A percentile compares a stretch with the other conserved stretches of the same genome.
These are phyloP conservation scores for Amaranthus tricolor DNA, from an alignment of 179 eudicot species.

Conservation along the genomic window DNA sequence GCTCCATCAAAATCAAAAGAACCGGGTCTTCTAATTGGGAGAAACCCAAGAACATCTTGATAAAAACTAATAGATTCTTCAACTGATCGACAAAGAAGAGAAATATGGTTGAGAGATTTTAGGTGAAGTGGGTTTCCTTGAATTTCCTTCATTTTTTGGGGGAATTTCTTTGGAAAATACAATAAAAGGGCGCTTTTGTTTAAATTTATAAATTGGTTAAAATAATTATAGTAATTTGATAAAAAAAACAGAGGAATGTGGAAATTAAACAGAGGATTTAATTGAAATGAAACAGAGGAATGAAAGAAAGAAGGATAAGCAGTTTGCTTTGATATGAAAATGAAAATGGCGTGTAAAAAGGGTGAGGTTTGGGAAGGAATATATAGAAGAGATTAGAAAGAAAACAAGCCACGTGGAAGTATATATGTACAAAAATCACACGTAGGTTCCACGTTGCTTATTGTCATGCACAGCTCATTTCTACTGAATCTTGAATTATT, in stretches of 20 bases:
- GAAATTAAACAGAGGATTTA: neutral
- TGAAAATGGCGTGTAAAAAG: neutral
- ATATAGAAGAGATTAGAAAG: conserved; percentile 1
- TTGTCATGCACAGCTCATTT: conserved; percentile 14
- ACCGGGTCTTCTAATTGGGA: conserved; percentile 70
- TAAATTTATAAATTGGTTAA: neutral
- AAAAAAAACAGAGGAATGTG: neutral
- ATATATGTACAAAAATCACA: neutral
- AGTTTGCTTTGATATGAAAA: neutral
- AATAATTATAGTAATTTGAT: neutral
- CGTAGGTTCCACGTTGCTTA: conserved; percentile 27
- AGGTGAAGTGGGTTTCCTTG: conserved; percentile 65
- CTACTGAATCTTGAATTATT: neutral
- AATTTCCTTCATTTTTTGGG: conserved; percentile 51
- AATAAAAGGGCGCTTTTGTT: neutral
- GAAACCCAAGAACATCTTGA: conserved; percentile 74
- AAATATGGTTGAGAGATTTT: conserved; percentile 76
- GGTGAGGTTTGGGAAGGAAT: neutral
- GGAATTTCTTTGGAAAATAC: neutral
- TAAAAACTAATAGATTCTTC: conserved; percentile 80
- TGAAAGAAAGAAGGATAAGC: neutral
- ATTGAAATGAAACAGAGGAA: conserved; percentile 14
- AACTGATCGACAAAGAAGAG: conserved; percentile 67
- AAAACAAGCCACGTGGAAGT: neutral
- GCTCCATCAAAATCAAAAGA: conserved; percentile 87